Evolutionary conservation across 1,284 basidiomycete genomes (phyloP).

Genomic region (Cystobasidiaceae sp.): DNA sequence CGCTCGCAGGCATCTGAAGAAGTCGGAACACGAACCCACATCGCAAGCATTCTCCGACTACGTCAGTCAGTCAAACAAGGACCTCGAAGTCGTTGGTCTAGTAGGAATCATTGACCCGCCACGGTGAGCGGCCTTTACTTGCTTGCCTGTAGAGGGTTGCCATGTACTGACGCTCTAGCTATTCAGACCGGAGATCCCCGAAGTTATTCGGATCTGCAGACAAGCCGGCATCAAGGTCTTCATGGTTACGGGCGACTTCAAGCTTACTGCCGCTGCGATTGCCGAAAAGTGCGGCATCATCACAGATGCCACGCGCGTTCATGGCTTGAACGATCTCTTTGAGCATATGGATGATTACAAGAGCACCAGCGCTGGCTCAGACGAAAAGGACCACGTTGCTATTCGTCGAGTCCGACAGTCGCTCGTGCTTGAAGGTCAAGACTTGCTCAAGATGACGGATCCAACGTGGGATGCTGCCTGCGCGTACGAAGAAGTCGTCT

Average conservation of each 20-base stretch:
- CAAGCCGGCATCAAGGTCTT: constrained; percentile 57
- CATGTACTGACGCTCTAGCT: no score
- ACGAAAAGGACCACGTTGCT: not conserved
- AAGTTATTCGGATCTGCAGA: constrained; percentile 52
- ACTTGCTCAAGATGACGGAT: constrained; percentile 47
- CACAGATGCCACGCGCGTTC: constrained; percentile 51
- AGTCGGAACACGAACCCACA: constrained; percentile 45
- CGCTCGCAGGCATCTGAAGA: constrained; percentile 46
- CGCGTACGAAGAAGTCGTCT: constrained; percentile 63
- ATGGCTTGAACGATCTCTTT: constrained; percentile 49
- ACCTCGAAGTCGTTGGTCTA: constrained; percentile 60
- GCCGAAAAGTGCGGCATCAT: constrained; percentile 60
- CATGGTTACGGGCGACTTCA: constrained; percentile 65
- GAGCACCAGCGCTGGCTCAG: not conserved
- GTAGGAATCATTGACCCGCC: constrained; percentile 63
- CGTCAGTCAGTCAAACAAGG: constrained; percentile 42
- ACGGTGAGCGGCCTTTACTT: no score
- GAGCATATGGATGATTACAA: constrained; percentile 36
- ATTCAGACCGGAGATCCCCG: constrained; percentile 57
- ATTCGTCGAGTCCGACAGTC: constrained; percentile 2
- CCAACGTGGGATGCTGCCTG: constrained; percentile 53
- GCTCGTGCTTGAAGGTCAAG: constrained; percentile 55
- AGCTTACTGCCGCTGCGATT: constrained; percentile 57
- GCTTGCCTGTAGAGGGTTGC: no score
- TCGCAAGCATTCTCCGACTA: constrained; percentile 45